Percentiles rank a stretch among this genome's conserved stretches.
Conservation (phyloP, 2,329 filamentous ascomycete genomes). For the Neonectria sp. region DNA sequence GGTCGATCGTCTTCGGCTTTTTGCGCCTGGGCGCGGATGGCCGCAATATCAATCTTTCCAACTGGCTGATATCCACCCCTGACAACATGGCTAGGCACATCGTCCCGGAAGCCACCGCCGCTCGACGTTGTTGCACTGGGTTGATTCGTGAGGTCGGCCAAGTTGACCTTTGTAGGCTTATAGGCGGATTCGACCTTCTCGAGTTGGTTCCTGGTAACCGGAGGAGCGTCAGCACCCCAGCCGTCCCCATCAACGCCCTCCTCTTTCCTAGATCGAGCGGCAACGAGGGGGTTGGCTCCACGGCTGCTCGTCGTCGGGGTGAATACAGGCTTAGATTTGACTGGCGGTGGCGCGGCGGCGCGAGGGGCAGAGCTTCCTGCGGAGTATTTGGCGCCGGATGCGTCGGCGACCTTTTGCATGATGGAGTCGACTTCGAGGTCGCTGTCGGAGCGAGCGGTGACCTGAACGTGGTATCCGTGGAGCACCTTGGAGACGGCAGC, state of each 20-base stretch:
- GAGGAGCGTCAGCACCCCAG: slow-evolving; percentile 96
- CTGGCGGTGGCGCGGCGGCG: slow-evolving; percentile 73
- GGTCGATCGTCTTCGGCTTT: slow-evolving; percentile 84
- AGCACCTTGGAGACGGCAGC: slow-evolving; percentile 92
- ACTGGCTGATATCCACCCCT: slow-evolving; percentile 92
- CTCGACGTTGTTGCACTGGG: slow-evolving; percentile 74
- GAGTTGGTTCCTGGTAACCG: slow-evolving; percentile 85
- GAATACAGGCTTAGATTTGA: slow-evolving; percentile 92
- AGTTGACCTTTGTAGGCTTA: slow-evolving; percentile 95
- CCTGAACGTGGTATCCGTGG: slow-evolving; percentile 97
- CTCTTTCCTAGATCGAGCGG: slow-evolving; percentile 73
- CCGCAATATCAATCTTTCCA: slow-evolving; percentile 97
- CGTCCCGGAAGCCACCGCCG: slow-evolving; percentile 62
- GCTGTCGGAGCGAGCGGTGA: slow-evolving; percentile 92
- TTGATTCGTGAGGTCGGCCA: slow-evolving; percentile 85
- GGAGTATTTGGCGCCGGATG: slow-evolving; percentile 95
- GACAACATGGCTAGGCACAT: slow-evolving; percentile 75
- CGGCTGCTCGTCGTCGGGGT: slow-evolving; percentile 77
- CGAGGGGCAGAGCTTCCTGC: slow-evolving; percentile 72
- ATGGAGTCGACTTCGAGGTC: slow-evolving; percentile 92
- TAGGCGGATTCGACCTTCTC: slow-evolving; percentile 96
- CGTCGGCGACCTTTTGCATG: slow-evolving; percentile 93
- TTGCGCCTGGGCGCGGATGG: slow-evolving; percentile 83
- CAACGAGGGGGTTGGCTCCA: slow-evolving; percentile 75
- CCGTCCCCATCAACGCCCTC: slow-evolving; percentile 84